Evolutionary conservation across 73 alveolate species (phyloP).

Genomic region (Paramecium octaurelia): DNA sequence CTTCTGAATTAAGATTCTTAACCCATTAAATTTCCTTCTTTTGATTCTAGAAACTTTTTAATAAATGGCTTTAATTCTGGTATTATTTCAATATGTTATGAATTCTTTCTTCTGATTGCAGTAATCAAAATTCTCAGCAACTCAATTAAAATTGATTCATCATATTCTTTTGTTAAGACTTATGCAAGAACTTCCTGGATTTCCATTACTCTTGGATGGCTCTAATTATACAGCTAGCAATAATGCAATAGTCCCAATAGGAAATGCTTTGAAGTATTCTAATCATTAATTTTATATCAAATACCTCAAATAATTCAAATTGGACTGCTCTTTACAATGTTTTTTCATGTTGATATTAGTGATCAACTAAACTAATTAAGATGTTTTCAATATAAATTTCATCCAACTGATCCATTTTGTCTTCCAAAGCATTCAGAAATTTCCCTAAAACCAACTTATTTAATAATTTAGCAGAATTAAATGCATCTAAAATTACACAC

Average conservation of each 20-base stretch:
- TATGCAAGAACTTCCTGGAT: background rate
- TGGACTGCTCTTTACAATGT: background rate
- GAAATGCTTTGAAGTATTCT: background rate
- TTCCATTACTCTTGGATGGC: background rate
- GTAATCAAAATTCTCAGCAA: background rate
- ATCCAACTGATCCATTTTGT: background rate
- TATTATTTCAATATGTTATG: background rate
- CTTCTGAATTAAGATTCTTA: background rate
- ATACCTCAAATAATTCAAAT: background rate
- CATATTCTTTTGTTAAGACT: background rate
- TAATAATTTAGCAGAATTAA: background rate
- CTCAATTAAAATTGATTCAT: background rate
- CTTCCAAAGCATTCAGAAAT: background rate
- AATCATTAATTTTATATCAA: background rate
- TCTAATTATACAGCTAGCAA: background rate
- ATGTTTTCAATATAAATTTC: background rate
- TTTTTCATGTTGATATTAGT: background rate
- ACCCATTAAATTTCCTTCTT: background rate
- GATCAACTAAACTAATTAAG: background rate
- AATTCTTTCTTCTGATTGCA: background rate
- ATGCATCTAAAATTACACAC: background rate
- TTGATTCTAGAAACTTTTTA: background rate
- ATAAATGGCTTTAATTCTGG: constrained; percentile 8
- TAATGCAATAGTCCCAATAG: background rate
- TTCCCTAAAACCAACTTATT: background rate